Base-by-base conservation (phyloP, 306 rosid genomes). In the Sicyos baderoa region DNA sequence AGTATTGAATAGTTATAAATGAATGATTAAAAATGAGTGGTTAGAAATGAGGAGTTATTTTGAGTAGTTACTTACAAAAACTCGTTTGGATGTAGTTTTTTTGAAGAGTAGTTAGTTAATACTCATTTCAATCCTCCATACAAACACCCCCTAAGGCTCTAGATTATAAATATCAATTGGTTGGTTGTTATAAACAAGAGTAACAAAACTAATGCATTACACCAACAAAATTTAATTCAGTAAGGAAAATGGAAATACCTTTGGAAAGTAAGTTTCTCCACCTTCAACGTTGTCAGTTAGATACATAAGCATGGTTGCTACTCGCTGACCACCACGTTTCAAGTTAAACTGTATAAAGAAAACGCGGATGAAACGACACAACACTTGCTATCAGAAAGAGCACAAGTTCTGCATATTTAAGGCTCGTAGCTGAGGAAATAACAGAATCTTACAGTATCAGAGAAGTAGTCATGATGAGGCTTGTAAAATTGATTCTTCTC, bases 251-350 rank as follows among this genome's bases (percentile, higher is more conserved):
- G 74, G 56, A 56, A 74, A 74, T 82, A 93, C 99, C 87, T 69
- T 15, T n/a, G 99, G 96, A 79, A 93, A 90, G 82, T 85, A 78
- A 49, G 99, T 93, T 88, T 93, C 99, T 77, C 99, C 99, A 59
- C 99, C 99, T 77, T 88, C 97, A 75, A 93, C 86, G 67, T 82
- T 88, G 77, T 84, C 99, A 77, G 94, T 88, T 76, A 93, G 80
- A 81, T 93, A 93, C 90, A 93, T 88, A 35, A 93, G 90, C 84
- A 93, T 63, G 35, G 99, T 93, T 53, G 99, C 99, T 78, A 93
- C 21, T 72, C 99, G 89, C 90, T 93, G 99, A 74, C 99, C 99
- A 54, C 99, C 99, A 50, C 90, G 96, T 87, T 90, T 93, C 91
- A 93, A 79, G 88, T 93, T 93, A 80, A 79, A 93, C 99, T 93